Conservation (phyloP, 2,329 filamentous ascomycete genomes). For the Dactylellina cionopaga region DNA sequence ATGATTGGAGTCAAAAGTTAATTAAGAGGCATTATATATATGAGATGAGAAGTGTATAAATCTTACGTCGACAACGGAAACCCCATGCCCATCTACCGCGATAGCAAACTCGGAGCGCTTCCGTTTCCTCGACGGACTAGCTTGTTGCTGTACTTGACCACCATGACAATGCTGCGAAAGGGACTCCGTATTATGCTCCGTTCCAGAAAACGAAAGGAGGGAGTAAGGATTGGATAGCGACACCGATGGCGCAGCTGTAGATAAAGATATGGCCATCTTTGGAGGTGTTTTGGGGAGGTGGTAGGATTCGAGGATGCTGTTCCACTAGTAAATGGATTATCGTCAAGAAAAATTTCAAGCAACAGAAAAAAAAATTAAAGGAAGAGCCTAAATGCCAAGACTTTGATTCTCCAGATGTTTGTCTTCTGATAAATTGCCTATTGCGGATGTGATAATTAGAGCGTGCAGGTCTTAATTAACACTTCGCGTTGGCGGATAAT, state of each 20-base stretch:
- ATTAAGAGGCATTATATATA: not conserved
- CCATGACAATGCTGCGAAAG: conserved; percentile 39
- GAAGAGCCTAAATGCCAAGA: conserved; percentile 37
- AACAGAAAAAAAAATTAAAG: conserved; percentile 34
- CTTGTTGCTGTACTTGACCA: conserved; percentile 36
- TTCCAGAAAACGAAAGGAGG: conserved; percentile 37
- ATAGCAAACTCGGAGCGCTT: conserved; percentile 49
- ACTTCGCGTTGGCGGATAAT: conserved; percentile 22
- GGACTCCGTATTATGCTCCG: conserved; percentile 24
- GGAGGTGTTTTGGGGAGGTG: conserved; percentile 6
- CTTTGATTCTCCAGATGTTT: conserved; percentile 46
- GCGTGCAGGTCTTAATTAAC: conserved; percentile 8
- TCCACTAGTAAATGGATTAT: not conserved
- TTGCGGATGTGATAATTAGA: conserved; percentile 22
- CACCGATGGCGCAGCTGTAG: conserved; percentile 46
- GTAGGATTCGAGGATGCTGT: conserved; percentile 11
- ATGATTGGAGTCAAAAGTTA: not conserved
- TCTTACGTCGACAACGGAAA: conserved; percentile 45
- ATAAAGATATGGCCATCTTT: conserved; percentile 50
- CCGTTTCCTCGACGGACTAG: conserved; percentile 42
- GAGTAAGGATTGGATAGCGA: conserved; percentile 51
- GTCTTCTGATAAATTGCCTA: conserved; percentile 7
- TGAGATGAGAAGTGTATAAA: not conserved
- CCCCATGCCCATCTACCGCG: conserved; percentile 48
- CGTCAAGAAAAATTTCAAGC: conserved; percentile 22